A percentile compares a stretch with the other conserved stretches of the same genome.
Evolutionary conservation across 495 filamentous ascomycete species (phyloP).

Genomic region (Terfezia boudieri): DNA sequence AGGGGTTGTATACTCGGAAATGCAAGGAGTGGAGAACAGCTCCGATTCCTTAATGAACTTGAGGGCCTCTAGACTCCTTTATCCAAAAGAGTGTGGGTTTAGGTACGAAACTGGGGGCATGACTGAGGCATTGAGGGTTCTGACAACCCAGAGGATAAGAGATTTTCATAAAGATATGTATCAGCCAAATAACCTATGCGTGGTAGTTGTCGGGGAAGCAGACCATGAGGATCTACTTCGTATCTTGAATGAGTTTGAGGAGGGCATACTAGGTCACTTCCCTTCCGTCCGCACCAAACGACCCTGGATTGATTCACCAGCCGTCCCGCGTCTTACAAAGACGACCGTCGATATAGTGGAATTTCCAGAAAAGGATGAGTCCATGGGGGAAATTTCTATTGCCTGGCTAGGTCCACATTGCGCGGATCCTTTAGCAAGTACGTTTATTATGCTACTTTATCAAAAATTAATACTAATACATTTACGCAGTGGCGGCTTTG

Average conservation of each 20-base stretch:
- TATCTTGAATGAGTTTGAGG: slow-evolving; percentile 72
- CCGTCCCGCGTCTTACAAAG: slow-evolving; percentile 43
- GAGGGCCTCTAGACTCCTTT: slow-evolving; percentile 49
- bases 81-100: slow-evolving; percentile 77
- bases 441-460: slow-evolving; percentile 8
- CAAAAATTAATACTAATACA: slow-evolving; percentile 2
- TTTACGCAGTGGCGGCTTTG: slow-evolving; percentile 35
- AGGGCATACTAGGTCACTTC: slow-evolving; percentile 59
- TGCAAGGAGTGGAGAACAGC: slow-evolving; percentile 85
- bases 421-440: slow-evolving; percentile 33
- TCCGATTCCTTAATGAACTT: slow-evolving; percentile 67
- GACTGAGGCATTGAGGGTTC: slow-evolving; percentile 69
- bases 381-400: slow-evolving; percentile 61
- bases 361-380: slow-evolving; percentile 94
- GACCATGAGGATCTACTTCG: slow-evolving; percentile 58
- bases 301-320: slow-evolving; percentile 75
- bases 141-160: slow-evolving; percentile 75
- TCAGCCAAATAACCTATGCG: slow-evolving; percentile 82
- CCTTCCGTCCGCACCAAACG: slow-evolving; percentile 36
- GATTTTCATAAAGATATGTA: slow-evolving; percentile 94
- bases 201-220: slow-evolving; percentile 75
- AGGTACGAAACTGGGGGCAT: slow-evolving; percentile 93
- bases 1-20: slow-evolving; percentile 95
- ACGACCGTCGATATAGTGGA: slow-evolving; percentile 54
- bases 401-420: slow-evolving; percentile 68